phyloP scores from a whole-genome alignment of 2,329 filamentous ascomycete species.

The Blastomyces silverae region DNA sequence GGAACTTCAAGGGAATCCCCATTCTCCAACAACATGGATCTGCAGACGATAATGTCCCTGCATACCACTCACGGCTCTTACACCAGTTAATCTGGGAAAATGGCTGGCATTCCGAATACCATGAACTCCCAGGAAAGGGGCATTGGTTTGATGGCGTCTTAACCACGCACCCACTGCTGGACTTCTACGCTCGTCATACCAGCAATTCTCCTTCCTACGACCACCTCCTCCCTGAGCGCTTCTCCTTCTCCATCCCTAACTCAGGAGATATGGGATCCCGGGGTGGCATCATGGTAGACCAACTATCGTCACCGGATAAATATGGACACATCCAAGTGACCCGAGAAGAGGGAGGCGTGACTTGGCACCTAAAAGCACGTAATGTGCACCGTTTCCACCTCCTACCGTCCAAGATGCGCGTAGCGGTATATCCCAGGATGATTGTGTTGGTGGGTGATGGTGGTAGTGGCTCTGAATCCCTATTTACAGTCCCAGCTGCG shows the following conservation, averaged over 20 bases:
- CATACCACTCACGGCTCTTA: conserved; percentile 52
- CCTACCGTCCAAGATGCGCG: conserved; percentile 14
- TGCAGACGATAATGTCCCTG: conserved; percentile 53
- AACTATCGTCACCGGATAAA: conserved; percentile 46
- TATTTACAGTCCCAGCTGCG: conserved; percentile 20
- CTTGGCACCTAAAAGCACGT: conserved; percentile 37
- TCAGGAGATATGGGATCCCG: conserved; percentile 49
- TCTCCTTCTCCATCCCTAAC: conserved; percentile 47
- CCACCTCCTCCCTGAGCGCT: conserved; percentile 30
- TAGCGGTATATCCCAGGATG: conserved; percentile 16
- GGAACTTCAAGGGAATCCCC: conserved; percentile 48
- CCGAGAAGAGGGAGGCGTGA: conserved; percentile 22
- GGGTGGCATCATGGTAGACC: conserved; percentile 46
- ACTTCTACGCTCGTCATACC: conserved; percentile 43
- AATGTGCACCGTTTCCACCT: conserved; percentile 43
- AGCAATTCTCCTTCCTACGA: conserved; percentile 11
- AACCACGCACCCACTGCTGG: conserved; percentile 45
- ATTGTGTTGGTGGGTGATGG: conserved; percentile 21
- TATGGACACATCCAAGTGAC: conserved; percentile 46
- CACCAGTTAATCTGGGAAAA: conserved; percentile 44
- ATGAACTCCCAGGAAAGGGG: conserved; percentile 44
- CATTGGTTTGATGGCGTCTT: conserved; percentile 53
- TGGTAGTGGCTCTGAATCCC: conserved; percentile 15
- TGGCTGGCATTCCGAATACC: conserved; percentile 41
- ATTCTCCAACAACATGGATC: conserved; percentile 53